Evolutionary conservation across 306 rosid species (phyloP).

Genomic region (Vigna trinervia): DNA sequence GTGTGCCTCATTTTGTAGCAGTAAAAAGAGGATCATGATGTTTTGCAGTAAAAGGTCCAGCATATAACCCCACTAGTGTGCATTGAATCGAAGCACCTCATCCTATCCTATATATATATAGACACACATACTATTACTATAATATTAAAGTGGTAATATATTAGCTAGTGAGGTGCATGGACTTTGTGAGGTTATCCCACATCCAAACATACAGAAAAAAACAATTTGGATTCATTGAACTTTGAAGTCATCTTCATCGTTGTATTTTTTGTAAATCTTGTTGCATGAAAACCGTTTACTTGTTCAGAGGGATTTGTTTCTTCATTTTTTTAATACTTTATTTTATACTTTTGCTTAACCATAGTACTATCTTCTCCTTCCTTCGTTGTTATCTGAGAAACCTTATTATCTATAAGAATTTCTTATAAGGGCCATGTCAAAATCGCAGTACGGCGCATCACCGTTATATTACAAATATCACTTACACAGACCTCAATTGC

Average conservation of each 20-base stretch:
- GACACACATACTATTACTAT: not conserved
- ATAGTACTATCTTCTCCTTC: slow-evolving; percentile 10
- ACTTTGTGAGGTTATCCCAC: slow-evolving; percentile 34
- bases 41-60: slow-evolving; percentile 2
- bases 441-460: slow-evolving; percentile 10
- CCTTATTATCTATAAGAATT: slow-evolving; percentile 5
- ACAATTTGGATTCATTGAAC: slow-evolving; percentile 48
- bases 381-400: slow-evolving; percentile 34
- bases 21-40: not conserved
- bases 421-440: slow-evolving; percentile 6
- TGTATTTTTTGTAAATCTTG: slow-evolving; percentile 41
- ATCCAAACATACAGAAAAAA: slow-evolving; percentile 48
- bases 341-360: slow-evolving; percentile 3
- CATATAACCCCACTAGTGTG: slow-evolving; percentile 14
- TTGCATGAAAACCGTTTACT: slow-evolving; percentile 57
- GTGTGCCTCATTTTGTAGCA: not conserved
- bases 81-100: not conserved
- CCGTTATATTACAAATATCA: not conserved
- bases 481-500: slow-evolving; percentile 7
- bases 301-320: slow-evolving; percentile 42
- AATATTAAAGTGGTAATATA: slow-evolving; percentile 18
- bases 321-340: not conserved
- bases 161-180: slow-evolving; percentile 30
- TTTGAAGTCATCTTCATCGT: slow-evolving; percentile 53
- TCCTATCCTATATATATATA: not conserved